phyloP scores from a whole-genome alignment of 1,139 yeast genomes.

The Arxiozyma bovina region DNA sequence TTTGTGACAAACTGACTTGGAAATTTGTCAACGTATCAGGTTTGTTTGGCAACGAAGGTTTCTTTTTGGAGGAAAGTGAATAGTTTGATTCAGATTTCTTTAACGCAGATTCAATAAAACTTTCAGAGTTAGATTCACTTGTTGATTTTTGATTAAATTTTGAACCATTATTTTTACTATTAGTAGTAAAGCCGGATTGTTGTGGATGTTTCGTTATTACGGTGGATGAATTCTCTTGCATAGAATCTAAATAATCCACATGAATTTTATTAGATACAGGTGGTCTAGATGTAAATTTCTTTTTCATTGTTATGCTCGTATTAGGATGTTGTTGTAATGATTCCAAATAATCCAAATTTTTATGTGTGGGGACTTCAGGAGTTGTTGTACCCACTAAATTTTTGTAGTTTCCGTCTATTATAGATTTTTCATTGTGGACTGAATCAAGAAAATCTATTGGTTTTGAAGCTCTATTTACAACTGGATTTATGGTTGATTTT shows the following conservation, averaged over 20 bases:
- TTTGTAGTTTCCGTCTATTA: neutral
- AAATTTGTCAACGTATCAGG: conserved; percentile 8
- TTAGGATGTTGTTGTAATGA: neutral
- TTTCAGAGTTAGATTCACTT: conserved; percentile 14
- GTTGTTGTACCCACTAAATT: too few relatives aligned
- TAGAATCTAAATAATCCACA: conserved; percentile 20
- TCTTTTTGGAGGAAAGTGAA: neutral
- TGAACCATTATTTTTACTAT: neutral
- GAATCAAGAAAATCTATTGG: conserved; percentile 4
- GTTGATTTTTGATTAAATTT: conserved; percentile 1
- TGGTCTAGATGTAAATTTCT: neutral
- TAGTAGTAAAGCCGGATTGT: neutral
- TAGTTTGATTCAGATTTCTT: conserved; percentile 8
- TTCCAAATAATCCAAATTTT: neutral
- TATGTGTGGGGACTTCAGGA: neutral
- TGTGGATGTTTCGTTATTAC: conserved; percentile 2
- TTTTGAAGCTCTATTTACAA: neutral
- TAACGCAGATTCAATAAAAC: conserved; percentile 19
- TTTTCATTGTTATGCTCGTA: neutral
- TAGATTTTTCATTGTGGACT: neutral
- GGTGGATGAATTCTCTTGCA: conserved; percentile 10
- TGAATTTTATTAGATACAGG: conserved; percentile 3
- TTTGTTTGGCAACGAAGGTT: conserved; percentile 18
- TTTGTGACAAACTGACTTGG: neutral
- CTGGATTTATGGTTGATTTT: neutral